phyloP scores from a whole-genome alignment of 2,329 filamentous ascomycete species.

The Neofusicoccum ribis region DNA sequence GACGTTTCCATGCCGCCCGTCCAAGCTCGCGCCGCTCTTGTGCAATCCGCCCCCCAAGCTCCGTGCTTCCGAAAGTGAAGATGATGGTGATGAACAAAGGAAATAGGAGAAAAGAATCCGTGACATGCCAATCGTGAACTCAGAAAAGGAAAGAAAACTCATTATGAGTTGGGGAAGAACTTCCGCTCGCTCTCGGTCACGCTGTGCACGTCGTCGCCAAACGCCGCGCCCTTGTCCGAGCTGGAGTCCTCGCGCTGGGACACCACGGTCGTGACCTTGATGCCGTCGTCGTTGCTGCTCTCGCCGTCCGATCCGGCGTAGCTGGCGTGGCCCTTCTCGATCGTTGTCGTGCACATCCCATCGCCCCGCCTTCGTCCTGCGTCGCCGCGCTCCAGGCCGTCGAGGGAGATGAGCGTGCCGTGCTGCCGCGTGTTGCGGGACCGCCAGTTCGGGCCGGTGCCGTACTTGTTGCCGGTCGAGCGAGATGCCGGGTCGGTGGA shows the following conservation, averaged over 20 bases:
- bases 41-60: neutral
- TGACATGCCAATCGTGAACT: neutral
- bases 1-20: neutral
- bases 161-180: neutral
- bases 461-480: neutral
- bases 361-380: neutral
- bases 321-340: neutral
- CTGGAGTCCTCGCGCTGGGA: neutral
- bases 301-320: neutral
- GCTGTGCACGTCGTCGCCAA: neutral
- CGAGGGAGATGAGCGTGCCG: neutral
- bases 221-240: neutral
- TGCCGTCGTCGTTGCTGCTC: neutral
- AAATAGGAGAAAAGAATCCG: neutral
- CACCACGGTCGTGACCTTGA: conserved; percentile 10
- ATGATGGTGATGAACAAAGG: neutral
- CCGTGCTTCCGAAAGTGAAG: neutral
- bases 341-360: neutral
- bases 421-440: neutral
- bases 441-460: neutral
- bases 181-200: conserved; percentile 11
- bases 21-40: neutral
- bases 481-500: neutral
- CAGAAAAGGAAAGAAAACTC: too few relatives aligned
- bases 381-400: neutral